Base-by-base conservation (phyloP, 306 rosid species). In the Medicago lupulina region DNA sequence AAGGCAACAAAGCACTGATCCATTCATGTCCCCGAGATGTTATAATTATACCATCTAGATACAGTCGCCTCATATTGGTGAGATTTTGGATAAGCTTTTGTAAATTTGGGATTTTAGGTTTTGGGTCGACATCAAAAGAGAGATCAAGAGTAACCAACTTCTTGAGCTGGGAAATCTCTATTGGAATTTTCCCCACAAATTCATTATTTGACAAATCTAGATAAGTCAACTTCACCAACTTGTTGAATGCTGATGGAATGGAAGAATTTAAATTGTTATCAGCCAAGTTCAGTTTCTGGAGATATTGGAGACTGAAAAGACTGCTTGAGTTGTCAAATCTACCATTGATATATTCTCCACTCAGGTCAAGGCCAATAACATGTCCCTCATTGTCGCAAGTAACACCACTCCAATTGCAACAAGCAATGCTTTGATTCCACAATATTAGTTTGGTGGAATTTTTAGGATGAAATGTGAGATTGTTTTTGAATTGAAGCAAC, bases 31-130 rank as follows among this genome's bases (percentile, higher is more conserved):
- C 86, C 4, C 0, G 3, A 4, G 55, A 51, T 28, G 87, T 76
- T 63, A 85, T 71, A 0, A 3, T 12, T 0, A 81, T 72, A 34
- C 83, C 80, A 79, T 88, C 86, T 0, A 91, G 74, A 80, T 59
- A 7, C 2, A 86, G 28, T 41, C 47, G 71, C 1, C 1, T 2
- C 14, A 86, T 75, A 9, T 47, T 14, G 0, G 68, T 18, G 10
- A 91, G 73, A 18, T 81, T 85, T 31, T 44, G 71, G 43, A 85
- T 19, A 34, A 82, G 44, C 47, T 11, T 14, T 17, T 8, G n/a
- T 0, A 86, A 23, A 78, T 43, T 43, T 19, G 61, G 78, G 1
- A 60, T 67, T 23, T 51, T 18, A 31, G 36, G 6, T 31, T 3
- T 31, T 44, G 50, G 0, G 50, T 9, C 64, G 17, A 79, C 10